These are phyloP conservation scores for Ascoidea rubescens DNA, from an alignment of 805 yeast genomes.

Conservation along the genomic window DNA sequence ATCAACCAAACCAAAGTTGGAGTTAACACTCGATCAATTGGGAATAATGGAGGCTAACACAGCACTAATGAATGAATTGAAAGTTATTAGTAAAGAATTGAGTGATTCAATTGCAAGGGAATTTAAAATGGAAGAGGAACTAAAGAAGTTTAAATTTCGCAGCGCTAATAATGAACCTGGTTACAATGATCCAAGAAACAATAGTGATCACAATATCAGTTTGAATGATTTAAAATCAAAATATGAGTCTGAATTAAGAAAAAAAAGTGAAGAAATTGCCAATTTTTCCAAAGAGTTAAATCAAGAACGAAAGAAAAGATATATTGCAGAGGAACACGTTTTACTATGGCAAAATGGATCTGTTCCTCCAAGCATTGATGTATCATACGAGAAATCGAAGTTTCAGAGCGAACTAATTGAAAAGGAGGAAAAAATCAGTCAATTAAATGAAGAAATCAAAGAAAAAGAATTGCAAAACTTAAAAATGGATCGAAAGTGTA, in stretches of 20 bases:
- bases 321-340: conserved; percentile 59
- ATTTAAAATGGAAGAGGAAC: conserved; percentile 36
- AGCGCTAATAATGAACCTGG: neutral
- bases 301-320: conserved; percentile 51
- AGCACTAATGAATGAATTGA: conserved; percentile 46
- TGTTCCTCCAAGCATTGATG: conserved; percentile 33
- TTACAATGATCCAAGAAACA: neutral
- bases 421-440: conserved; percentile 33
- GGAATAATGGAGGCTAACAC: conserved; percentile 47
- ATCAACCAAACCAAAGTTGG: conserved; percentile 8
- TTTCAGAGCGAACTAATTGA: conserved; percentile 31
- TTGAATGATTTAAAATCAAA: conserved; percentile 9
- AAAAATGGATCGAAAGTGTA: conserved; percentile 24
- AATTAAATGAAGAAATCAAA: conserved; percentile 29
- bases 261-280: conserved; percentile 29
- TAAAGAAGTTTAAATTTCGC: conserved; percentile 13
- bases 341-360: conserved; percentile 38
- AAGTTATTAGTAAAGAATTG: conserved; percentile 54
- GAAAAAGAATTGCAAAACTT: conserved; percentile 16
- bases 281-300: conserved; percentile 42
- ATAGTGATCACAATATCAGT: neutral
- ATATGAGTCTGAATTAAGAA: conserved; percentile 20
- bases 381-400: conserved; percentile 42
- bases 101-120: conserved; percentile 64
- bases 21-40: conserved; percentile 44